These are phyloP conservation scores for Neurospora sp. DNA, from an alignment of 495 filamentous ascomycete genomes.

Conservation along the genomic window DNA sequence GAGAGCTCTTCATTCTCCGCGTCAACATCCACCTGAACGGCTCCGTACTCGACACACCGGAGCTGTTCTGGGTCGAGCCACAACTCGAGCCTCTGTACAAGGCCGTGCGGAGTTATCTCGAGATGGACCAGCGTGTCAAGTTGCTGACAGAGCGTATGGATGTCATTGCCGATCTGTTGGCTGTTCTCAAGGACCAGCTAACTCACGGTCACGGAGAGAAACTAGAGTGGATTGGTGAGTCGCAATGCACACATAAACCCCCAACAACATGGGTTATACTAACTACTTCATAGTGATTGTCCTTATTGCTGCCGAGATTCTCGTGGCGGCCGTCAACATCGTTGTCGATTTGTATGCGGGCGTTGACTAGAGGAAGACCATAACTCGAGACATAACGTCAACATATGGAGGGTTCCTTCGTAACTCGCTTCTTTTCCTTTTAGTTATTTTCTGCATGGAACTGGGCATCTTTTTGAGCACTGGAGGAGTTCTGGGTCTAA, in stretches of 20 bases:
- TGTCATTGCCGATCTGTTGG: conserved; percentile 88
- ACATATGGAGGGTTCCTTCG: neutral
- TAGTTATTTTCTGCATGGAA: neutral
- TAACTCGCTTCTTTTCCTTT: neutral
- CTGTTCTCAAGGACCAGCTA: conserved; percentile 92
- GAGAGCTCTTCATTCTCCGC: conserved; percentile 90
- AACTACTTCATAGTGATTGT: conserved; percentile 60
- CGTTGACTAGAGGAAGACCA: conserved; percentile 41
- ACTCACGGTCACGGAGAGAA: conserved; percentile 94
- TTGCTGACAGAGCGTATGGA: conserved; percentile 81
- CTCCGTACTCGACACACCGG: conserved; percentile 90
- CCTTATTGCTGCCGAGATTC: conserved; percentile 89
- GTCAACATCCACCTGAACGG: conserved; percentile 98
- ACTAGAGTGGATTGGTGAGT: conserved; percentile 88
- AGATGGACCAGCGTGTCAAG: conserved; percentile 94
- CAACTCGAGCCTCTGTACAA: conserved; percentile 93
- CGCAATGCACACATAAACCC: neutral
- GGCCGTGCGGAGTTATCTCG: conserved; percentile 86
- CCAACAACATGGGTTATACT: neutral
- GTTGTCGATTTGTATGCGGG: conserved; percentile 89
- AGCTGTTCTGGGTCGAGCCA: conserved; percentile 97
- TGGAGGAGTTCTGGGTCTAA: neutral
- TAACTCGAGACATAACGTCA: neutral
- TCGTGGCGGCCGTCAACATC: conserved; percentile 92
- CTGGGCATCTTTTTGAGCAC: neutral